Percentiles rank a stretch among this genome's conserved stretches.
Evolutionary conservation across 441 rosid species (phyloP).

Genomic region (Euphorbia corollata): DNA sequence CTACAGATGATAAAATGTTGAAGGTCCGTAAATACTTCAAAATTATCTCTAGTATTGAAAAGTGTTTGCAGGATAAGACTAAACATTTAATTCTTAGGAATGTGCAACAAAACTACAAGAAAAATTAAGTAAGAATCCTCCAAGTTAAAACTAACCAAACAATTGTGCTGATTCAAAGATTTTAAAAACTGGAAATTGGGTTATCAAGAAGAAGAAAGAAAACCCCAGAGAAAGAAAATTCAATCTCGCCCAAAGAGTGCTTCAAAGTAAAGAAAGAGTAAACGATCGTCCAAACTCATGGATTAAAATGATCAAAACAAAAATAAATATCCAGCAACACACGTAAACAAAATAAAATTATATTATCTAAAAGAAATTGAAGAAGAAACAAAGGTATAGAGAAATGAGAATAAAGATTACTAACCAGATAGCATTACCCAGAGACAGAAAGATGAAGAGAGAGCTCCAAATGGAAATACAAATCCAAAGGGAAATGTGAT

Average conservation of each 20-base stretch:
- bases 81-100: neutral
- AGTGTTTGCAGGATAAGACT: neutral
- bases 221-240: neutral
- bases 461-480: neutral
- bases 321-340: neutral
- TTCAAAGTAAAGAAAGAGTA: neutral
- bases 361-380: neutral
- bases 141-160: neutral
- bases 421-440: slow-evolving; percentile 18
- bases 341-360: neutral
- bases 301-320: neutral
- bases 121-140: neutral
- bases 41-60: neutral
- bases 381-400: neutral
- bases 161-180: neutral
- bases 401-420: neutral
- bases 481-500: neutral
- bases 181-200: no score
- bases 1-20: neutral
- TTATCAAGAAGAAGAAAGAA: neutral
- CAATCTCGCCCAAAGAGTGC: neutral
- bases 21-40: neutral
- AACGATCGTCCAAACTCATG: neutral
- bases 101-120: neutral
- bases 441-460: neutral